phyloP scores from a whole-genome alignment of 2,329 filamentous ascomycete genomes.

The Sporothrix sp. region DNA sequence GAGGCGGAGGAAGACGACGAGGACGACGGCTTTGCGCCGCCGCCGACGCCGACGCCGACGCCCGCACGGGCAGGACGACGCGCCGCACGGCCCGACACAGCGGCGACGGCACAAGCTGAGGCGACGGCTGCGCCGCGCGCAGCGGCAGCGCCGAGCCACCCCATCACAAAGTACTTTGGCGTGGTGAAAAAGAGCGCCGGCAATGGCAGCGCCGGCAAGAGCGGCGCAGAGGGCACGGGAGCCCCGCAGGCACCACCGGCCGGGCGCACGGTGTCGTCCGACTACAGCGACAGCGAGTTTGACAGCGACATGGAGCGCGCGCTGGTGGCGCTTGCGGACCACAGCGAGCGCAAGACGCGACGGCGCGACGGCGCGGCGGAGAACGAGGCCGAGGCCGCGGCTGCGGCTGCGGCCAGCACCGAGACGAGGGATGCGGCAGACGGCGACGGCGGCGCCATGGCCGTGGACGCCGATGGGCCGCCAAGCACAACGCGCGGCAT shows the following conservation, averaged over 20 bases:
- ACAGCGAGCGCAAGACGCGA: slow-evolving; percentile 5
- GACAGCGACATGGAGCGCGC: slow-evolving; percentile 19
- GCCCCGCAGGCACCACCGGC: too few species aligned
- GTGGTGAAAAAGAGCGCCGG: not conserved
- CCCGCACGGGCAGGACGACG: not conserved
- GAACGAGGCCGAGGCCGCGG: not conserved
- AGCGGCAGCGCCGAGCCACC: not conserved
- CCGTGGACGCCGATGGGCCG: not conserved
- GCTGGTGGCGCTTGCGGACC: slow-evolving; percentile 14
- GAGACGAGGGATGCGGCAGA: not conserved
- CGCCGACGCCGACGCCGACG: slow-evolving; percentile 9
- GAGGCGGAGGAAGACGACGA: not conserved
- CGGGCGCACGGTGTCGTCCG: not conserved
- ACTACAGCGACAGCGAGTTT: slow-evolving; percentile 11
- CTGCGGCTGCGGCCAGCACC: too few species aligned
- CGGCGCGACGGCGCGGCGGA: not conserved
- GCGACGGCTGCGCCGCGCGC: too few species aligned
- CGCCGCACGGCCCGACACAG: too few species aligned
- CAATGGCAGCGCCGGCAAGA: not conserved
- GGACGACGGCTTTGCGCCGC: slow-evolving; percentile 1
- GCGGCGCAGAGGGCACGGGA: not conserved
- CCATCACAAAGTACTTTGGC: slow-evolving; percentile 16
- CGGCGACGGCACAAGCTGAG: too few species aligned
- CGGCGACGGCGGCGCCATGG: not conserved
- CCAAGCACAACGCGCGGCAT: not conserved